These are phyloP conservation scores for Mrakia hoshinonis DNA, from an alignment of 768 basidiomycete species.

Conservation along the genomic window DNA sequence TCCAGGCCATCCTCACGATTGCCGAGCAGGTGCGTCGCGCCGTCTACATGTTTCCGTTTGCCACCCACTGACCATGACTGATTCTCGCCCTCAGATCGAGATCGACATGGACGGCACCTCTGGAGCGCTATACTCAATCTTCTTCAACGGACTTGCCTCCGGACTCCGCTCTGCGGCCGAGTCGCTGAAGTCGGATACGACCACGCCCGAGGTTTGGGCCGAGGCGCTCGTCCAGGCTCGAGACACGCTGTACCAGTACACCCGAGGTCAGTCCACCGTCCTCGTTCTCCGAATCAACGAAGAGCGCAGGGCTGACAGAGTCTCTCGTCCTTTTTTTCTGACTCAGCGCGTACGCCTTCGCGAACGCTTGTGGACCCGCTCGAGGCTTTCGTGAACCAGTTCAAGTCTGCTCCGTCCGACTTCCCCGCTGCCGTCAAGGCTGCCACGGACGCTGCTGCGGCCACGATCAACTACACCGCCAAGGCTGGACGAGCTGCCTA, in stretches of 20 bases:
- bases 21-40: constrained; percentile 22
- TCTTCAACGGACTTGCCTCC: constrained; percentile 34
- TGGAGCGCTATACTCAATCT: constrained; percentile 35
- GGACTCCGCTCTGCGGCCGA: constrained; percentile 27
- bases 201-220: constrained; percentile 31
- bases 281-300: too few species aligned
- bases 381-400: constrained; percentile 58
- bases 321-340: neutral
- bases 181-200: constrained; percentile 6
- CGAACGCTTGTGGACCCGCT: constrained; percentile 87
- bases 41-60: too few species aligned
- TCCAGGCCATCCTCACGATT: constrained; percentile 31
- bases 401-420: constrained; percentile 41
- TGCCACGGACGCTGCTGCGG: constrained; percentile 59
- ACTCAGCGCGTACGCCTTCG: constrained; percentile 66
- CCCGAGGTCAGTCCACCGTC: constrained; percentile 43
- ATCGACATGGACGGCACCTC: constrained; percentile 35
- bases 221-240: constrained; percentile 33
- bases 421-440: constrained; percentile 52
- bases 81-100: too few species aligned
- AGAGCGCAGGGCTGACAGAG: too few species aligned
- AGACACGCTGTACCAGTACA: constrained; percentile 46
- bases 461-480: constrained; percentile 65
- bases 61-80: too few species aligned
- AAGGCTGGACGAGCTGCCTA: constrained; percentile 86